Evolutionary conservation across 176 grass and related monocot genomes (phyloP).

Genomic region (Rhynchospora tenuis): DNA sequence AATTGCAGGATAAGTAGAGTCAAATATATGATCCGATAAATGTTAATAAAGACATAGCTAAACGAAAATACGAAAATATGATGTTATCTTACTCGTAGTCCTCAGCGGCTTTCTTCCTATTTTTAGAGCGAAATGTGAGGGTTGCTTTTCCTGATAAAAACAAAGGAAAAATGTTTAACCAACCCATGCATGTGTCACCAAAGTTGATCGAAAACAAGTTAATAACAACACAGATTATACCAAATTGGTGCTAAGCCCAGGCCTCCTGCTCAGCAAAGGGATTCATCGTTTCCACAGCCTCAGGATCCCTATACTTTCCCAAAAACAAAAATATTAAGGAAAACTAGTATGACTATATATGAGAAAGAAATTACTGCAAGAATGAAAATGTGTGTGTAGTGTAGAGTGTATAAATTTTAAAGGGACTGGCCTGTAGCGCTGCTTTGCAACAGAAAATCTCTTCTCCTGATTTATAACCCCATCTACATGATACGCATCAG

Average conservation of each 20-base stretch:
- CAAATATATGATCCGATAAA: background rate
- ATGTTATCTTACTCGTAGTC: constrained; percentile 57
- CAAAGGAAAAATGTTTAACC: constrained; percentile 2
- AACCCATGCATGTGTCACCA: constrained; percentile 18
- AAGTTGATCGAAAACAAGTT: background rate
- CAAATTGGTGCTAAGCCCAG: constrained; percentile 95
- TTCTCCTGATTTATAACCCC: constrained; percentile 91
- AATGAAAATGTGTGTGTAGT: constrained; percentile 6
- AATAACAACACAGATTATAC: constrained; percentile 24
- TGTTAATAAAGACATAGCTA: constrained; percentile 13
- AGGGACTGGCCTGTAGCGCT: too few relatives aligned
- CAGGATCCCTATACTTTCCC: constrained; percentile 48
- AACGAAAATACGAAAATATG: background rate
- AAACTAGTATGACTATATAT: background rate
- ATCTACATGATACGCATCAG: constrained; percentile 87
- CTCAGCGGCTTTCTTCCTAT: too few relatives aligned
- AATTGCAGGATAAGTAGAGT: background rate
- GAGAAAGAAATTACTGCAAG: background rate
- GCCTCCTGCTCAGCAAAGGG: constrained; percentile 98
- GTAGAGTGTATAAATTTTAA: constrained; percentile 27
- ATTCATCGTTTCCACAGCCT: constrained; percentile 87
- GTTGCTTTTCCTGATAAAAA: too few relatives aligned
- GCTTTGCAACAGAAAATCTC: constrained; percentile 79
- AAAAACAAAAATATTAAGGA: constrained; percentile 25
- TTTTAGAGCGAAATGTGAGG: too few relatives aligned